Evolutionary conservation across 2,329 filamentous ascomycete species (phyloP).

Genomic region (Aspergillus terreus): DNA sequence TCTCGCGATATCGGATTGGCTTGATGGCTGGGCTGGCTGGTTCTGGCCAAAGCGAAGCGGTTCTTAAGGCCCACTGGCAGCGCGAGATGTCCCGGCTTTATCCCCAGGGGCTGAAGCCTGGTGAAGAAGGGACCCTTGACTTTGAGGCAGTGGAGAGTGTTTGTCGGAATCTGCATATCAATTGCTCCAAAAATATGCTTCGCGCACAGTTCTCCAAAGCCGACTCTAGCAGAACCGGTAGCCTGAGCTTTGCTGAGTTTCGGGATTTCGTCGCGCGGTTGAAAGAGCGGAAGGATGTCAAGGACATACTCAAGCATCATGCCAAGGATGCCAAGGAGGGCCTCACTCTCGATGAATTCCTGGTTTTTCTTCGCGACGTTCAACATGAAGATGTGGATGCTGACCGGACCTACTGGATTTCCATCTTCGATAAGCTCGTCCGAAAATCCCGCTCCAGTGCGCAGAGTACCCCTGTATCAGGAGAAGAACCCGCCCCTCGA

Average conservation of each 20-base stretch:
- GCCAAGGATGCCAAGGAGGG: conserved; percentile 58
- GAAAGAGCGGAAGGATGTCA: conserved; percentile 79
- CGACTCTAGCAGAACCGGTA: conserved; percentile 61
- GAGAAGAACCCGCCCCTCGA: conserved; percentile 47
- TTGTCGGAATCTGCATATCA: conserved; percentile 87
- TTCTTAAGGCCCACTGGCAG: conserved; percentile 80
- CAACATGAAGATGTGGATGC: conserved; percentile 74
- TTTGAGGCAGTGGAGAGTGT: conserved; percentile 75
- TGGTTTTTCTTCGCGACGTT: conserved; percentile 66
- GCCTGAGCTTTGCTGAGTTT: conserved; percentile 76
- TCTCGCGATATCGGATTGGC: conserved; percentile 81
- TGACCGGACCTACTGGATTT: conserved; percentile 65
- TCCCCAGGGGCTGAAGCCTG: conserved; percentile 36
- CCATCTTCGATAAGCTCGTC: conserved; percentile 66
- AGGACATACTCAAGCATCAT: conserved; percentile 64
- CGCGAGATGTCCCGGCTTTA: conserved; percentile 73
- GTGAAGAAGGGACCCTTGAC: conserved; percentile 68
- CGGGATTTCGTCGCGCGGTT: conserved; percentile 76
- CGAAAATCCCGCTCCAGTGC: conserved; percentile 55
- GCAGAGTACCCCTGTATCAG: conserved; percentile 40
- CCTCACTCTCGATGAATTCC: conserved; percentile 69
- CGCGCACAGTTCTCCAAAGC: conserved; percentile 70
- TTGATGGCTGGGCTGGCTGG: conserved; percentile 86
- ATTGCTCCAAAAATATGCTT: conserved; percentile 73
- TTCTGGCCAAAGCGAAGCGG: conserved; percentile 69